Evolutionary conservation across 78 protist species (phyloP), one percentile per base, ranked within the genome.

Genomic region (Ministeria vibrans): DNA sequence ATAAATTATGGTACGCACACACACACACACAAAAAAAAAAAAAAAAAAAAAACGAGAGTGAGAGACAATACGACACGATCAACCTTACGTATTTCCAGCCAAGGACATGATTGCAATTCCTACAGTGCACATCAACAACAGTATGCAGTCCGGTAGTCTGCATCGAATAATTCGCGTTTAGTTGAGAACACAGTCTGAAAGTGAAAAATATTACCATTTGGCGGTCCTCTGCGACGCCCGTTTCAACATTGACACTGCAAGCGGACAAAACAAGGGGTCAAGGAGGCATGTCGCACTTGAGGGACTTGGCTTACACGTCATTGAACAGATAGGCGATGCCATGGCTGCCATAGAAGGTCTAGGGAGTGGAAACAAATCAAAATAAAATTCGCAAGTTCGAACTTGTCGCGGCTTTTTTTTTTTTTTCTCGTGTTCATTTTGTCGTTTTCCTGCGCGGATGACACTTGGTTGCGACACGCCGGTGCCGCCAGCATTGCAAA

Each of bases 291-390:
- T 27, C 7, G 18, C 64, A 27, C 46, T 22, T 76, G 42, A 28
- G n/a, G 22, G 25, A 30, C 7, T 45, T 39, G 20, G 44, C 74
- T 39, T 42, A 73, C 73, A 82, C 86, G 30, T 49, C 20, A 0
- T 82, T 63, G 44, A 87, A 83, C 51, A 87, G 80, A 63, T 68
- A 87, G 23, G 91, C 91, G 0, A 86, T 36, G 5, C 91, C 91
- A 70, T 61, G 61, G 28, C 85, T 71, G 28, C 91, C 91, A 20
- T 87, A 82, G 77, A 87, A 87, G 15, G 83, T 4, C 80, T 68
- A 30, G 39, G 18, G 20, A 44, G 73, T 41, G 11, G 23, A 61
- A 77, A 28, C 44, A 43, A 23, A 7, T 36, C 74, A 68, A 68
- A 34, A 68, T 4, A 6, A 68, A 68, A 68, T 36, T 34, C 13